Evolutionary conservation across 2,329 filamentous ascomycete genomes (phyloP).

Genomic region (Monilinia laxa): DNA sequence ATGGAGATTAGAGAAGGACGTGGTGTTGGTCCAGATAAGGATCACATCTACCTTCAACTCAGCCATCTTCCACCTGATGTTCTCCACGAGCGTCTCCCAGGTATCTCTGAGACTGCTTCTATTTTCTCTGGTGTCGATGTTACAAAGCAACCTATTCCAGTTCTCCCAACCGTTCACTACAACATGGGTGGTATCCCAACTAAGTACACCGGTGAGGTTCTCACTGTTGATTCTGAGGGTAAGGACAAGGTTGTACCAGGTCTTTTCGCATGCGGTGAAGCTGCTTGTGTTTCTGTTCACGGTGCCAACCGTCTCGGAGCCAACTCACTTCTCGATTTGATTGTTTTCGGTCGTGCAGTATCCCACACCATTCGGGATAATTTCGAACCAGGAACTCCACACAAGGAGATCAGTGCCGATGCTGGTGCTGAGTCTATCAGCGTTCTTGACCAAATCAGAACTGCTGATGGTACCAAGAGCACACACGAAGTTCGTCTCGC

Average conservation of each 20-base stretch:
- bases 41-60: slow-evolving; percentile 50
- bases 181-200: slow-evolving; percentile 53
- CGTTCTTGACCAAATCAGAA: slow-evolving; percentile 63
- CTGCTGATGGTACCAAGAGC: slow-evolving; percentile 50
- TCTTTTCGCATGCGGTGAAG: slow-evolving; percentile 50
- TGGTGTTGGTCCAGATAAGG: slow-evolving; percentile 47
- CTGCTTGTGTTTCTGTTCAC: slow-evolving; percentile 50
- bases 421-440: slow-evolving; percentile 81
- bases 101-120: slow-evolving; percentile 51
- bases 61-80: slow-evolving; percentile 49
- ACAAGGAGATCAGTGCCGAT: slow-evolving; percentile 62
- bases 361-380: slow-evolving; percentile 86
- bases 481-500: slow-evolving; percentile 84
- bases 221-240: slow-evolving; percentile 44
- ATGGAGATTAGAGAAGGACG: slow-evolving; percentile 50
- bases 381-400: slow-evolving; percentile 44
- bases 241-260: slow-evolving; percentile 47
- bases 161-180: slow-evolving; percentile 52
- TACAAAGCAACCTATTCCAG: slow-evolving; percentile 49
- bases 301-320: slow-evolving; percentile 50
- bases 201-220: slow-evolving; percentile 49
- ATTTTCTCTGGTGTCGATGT: slow-evolving; percentile 53
- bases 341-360: slow-evolving; percentile 59
- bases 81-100: slow-evolving; percentile 49
- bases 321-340: slow-evolving; percentile 50